Evolutionary conservation across 225 moss, liverwort and hornwort genomes (phyloP).

Genomic region (Physcomitrium patens): DNA sequence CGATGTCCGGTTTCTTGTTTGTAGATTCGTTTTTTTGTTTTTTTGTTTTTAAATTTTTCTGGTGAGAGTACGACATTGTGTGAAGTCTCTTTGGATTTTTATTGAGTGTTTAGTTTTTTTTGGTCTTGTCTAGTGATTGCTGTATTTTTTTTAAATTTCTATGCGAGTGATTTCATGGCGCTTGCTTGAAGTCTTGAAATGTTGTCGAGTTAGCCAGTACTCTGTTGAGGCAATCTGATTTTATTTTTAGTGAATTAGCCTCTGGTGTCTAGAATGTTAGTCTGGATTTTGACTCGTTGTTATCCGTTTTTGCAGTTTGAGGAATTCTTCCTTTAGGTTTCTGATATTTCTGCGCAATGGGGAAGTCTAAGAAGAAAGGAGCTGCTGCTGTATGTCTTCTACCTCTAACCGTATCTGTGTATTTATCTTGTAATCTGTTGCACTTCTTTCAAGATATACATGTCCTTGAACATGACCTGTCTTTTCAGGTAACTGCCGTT

Average conservation of each 20-base stretch:
- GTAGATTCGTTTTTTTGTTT: too few species aligned
- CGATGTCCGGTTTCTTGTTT: too few species aligned
- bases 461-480: neutral
- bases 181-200: too few species aligned
- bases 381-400: neutral
- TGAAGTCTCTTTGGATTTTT: too few species aligned
- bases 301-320: conserved; percentile 16
- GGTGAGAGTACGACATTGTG: too few species aligned
- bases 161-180: too few species aligned
- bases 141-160: too few species aligned
- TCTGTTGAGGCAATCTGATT: too few species aligned
- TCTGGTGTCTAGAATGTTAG: neutral
- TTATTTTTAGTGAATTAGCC: neutral
- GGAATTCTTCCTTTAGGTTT: neutral
- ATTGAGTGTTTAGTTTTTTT: too few species aligned
- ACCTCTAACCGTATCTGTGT: neutral
- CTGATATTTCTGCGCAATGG: neutral
- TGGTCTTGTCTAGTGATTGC: too few species aligned
- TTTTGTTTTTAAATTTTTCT: too few species aligned
- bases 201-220: too few species aligned
- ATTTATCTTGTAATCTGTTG: neutral
- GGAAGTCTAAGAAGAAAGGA: conserved; percentile 30
- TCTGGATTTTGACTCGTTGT: neutral
- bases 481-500: conserved; percentile 2
- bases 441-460: neutral